Base-by-base conservation (phyloP, 2,329 filamentous ascomycete species). In the Penicillium brevicompactum region DNA sequence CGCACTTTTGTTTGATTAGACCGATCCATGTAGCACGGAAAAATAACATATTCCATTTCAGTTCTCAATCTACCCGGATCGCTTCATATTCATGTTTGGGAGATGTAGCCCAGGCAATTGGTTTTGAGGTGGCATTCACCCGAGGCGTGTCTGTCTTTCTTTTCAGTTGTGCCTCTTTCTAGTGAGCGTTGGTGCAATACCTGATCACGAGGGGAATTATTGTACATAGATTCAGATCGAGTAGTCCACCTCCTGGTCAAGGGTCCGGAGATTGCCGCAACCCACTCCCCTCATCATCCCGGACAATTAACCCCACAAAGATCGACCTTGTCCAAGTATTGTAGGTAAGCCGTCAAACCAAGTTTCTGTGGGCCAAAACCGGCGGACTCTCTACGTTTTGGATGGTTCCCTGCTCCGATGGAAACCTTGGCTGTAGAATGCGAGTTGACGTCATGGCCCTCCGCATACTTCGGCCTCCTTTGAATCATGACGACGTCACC, bases 1-100 rank as follows among this genome's bases (percentile, higher is more conserved):
- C 76, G 77, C 57, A 77, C 69, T 49, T 79, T 79, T 68, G 69
- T 73, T 64, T 79, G 68, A 68, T 53, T 61, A 61, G 53, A 61
- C 53, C 30, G 32, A 41, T 45, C 46, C 42, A 53, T 37, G 46
- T 43, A 49, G 51, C 46, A 49, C 37, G 30, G 21, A 34, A 51
- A 51, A 46, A 48, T 49, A 41, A 16, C 18, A 18, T 21, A 21
- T 50, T 42, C 44, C 34, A 24, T 38, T 40, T 31, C 42, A 24
- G 22, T 31, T n/a, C 16, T 18, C 9, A 53, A 16, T 16, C 5
- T 41, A 49, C 10, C 30, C 10, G 43, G 24, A n/a, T 34, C 37
- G 18, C 30, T 10, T 47, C 18, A 24, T 14, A 1, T 24, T 24
- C 10, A 34, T 5, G 10, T 34, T 40, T 40, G 11, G 14, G 5